Evolutionary conservation across 2,329 filamentous ascomycete genomes (phyloP).

Genomic region (Pseudogymnoascus sp.): DNA sequence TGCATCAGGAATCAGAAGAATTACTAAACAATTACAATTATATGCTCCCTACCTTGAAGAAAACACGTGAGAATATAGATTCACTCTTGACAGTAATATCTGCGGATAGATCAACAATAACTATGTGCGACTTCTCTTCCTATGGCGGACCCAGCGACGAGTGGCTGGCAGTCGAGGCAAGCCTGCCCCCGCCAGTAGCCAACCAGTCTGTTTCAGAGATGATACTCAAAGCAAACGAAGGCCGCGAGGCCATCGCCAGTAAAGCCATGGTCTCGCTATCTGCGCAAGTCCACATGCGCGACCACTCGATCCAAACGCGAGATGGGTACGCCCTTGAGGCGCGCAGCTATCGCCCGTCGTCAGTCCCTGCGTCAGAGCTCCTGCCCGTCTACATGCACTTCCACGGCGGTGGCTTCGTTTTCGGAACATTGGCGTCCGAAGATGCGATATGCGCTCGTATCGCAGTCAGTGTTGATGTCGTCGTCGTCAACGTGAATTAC

Average conservation of each 20-base stretch:
- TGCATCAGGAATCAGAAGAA: background rate
- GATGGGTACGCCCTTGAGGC: conserved; percentile 41
- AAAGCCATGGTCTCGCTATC: background rate
- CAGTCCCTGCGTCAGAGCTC: conserved; percentile 20
- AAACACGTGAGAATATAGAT: background rate
- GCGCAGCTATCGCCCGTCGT: conserved; percentile 41
- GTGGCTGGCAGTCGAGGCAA: conserved; percentile 37
- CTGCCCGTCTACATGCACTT: conserved; percentile 36
- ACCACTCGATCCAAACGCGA: conserved; percentile 38
- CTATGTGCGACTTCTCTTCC: conserved; percentile 34
- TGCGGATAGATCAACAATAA: background rate
- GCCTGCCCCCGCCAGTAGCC: background rate
- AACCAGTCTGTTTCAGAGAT: background rate
- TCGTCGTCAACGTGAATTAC: conserved; percentile 41
- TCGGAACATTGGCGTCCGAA: conserved; percentile 35
- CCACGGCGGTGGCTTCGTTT: conserved; percentile 35
- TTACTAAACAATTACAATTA: background rate
- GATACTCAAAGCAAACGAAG: background rate
- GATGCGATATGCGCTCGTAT: conserved; percentile 38
- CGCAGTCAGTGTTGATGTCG: conserved; percentile 34
- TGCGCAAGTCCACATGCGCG: conserved; percentile 30
- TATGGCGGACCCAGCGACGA: conserved; percentile 39
- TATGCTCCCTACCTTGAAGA: background rate
- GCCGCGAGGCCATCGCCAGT: background rate
- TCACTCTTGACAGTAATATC: background rate